These are phyloP conservation scores for Trametes cubensis DNA, from an alignment of 768 basidiomycete genomes.

Conservation along the genomic window DNA sequence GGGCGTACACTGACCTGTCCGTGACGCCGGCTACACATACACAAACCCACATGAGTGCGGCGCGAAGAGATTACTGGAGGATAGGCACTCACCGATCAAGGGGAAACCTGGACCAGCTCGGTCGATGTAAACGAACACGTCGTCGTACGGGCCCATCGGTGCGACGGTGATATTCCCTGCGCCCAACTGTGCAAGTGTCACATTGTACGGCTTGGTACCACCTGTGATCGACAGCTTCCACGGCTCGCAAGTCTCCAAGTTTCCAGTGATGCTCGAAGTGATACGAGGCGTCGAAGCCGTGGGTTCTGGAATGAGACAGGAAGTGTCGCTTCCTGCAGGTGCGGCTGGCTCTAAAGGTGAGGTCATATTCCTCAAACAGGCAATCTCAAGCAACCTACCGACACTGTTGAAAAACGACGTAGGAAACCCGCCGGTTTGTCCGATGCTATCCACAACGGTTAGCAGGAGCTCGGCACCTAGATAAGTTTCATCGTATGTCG, in stretches of 20 bases:
- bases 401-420: constrained; percentile 40
- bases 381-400: constrained; percentile 32
- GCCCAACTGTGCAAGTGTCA: constrained; percentile 43
- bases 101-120: constrained; percentile 40
- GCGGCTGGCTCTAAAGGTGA: constrained; percentile 10
- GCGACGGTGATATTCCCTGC: constrained; percentile 47
- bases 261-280: constrained; percentile 42
- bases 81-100: constrained; percentile 44
- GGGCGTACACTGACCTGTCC: constrained; percentile 43
- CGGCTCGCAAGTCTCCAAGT: constrained; percentile 46
- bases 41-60: constrained; percentile 1
- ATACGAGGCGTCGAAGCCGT: constrained; percentile 37
- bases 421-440: constrained; percentile 46
- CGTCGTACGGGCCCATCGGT: constrained; percentile 40
- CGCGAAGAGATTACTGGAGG: neutral
- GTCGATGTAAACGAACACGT: constrained; percentile 47
- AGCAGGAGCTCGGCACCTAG: constrained; percentile 50
- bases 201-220: constrained; percentile 47
- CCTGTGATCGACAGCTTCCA: constrained; percentile 50
- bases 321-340: constrained; percentile 36
- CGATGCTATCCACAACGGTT: constrained; percentile 47
- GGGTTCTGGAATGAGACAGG: constrained; percentile 29
- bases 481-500: neutral
- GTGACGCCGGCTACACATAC: constrained; percentile 19
- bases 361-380: neutral